phyloP scores from a whole-genome alignment of 345 rosid genomes.

The Reutealis trisperma region DNA sequence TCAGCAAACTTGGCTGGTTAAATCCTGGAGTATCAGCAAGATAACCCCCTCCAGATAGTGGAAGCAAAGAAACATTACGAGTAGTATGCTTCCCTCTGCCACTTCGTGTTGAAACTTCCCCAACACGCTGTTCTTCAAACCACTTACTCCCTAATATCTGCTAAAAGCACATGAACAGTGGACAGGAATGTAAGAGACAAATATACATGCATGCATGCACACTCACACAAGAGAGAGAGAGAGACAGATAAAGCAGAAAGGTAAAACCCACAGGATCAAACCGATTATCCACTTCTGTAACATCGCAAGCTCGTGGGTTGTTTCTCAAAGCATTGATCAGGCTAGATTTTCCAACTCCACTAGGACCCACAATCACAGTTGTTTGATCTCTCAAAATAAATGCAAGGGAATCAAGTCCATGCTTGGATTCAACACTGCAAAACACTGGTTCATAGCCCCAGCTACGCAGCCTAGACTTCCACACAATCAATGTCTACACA shows the following conservation, averaged over 20 bases:
- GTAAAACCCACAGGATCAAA: constrained; percentile 66
- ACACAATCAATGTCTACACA: constrained; percentile 56
- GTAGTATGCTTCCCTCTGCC: constrained; percentile 96
- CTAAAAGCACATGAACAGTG: not conserved
- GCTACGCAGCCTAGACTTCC: constrained; percentile 61
- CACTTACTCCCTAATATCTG: constrained; percentile 77
- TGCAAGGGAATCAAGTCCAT: constrained; percentile 66
- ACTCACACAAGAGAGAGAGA: not conserved
- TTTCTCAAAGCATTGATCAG: constrained; percentile 76
- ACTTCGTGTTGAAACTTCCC: constrained; percentile 79
- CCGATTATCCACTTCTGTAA: constrained; percentile 53
- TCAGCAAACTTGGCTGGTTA: constrained; percentile 82
- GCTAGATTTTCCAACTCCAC: constrained; percentile 98
- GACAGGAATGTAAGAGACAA: not conserved
- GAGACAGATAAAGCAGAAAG: not conserved
- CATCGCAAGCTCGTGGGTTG: constrained; percentile 34
- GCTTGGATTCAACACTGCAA: constrained; percentile 72
- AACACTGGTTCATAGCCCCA: constrained; percentile 89
- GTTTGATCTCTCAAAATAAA: constrained; percentile 66
- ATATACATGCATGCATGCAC: not conserved
- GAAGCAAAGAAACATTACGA: constrained; percentile 78
- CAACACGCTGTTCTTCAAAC: constrained; percentile 78
- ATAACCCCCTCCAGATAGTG: constrained; percentile 74
- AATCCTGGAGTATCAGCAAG: constrained; percentile 97
- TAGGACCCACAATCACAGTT: constrained; percentile 95